Evolutionary conservation across 1,139 yeast genomes (phyloP), one percentile per base, ranked within the genome.

Genomic region (Diutina rugosa): DNA sequence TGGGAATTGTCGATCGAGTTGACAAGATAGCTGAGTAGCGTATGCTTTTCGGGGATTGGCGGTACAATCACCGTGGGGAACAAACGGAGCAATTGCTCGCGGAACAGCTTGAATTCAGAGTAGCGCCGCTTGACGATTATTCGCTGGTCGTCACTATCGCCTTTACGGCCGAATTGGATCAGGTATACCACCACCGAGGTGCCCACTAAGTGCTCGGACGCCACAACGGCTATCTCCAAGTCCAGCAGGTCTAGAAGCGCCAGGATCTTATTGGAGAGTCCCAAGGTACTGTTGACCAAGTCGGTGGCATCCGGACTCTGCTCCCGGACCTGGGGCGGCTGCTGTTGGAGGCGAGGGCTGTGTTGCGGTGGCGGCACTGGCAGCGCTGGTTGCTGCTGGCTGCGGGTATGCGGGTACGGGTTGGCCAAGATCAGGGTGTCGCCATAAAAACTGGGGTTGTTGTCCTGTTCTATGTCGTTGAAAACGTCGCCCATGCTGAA

Each of bases 41-140:
- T 75, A 61, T 81, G 85, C 60, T 80, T 81, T 60, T 79, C 84
- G 0, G 85, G 85, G 16, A 81, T 76, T 2, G 84, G 83, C 1
- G 85, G 84, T 10, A 81, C 69, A 16, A 80, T 71, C 47, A 74
- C 65, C 1, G 82, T 77, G 4, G 84, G 85, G 60, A 71, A 79
- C 53, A 80, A 66, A 61, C 72, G 72, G 53, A 72, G 65, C 47
- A 81, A 63, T 59, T 70, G 72, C 56, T 74, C 76, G 53, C 85
- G 67, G 8, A 80, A 68, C 10, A 82, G 78, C 59, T 73, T 77
- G 65, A 81, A 81, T 63, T 81, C 85, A 45, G 81, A 75, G 62
- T 80, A 81, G 55, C 85, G 68, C 58, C 84, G 67, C 60, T 76
- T 76, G 28, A 77, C 80, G 4, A 73, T 67, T 35, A 73, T 68